Percentiles rank a stretch among this genome's conserved stretches.
Evolutionary conservation across 1,139 yeast species (phyloP).

Genomic region (Suhomyces guaymorum): DNA sequence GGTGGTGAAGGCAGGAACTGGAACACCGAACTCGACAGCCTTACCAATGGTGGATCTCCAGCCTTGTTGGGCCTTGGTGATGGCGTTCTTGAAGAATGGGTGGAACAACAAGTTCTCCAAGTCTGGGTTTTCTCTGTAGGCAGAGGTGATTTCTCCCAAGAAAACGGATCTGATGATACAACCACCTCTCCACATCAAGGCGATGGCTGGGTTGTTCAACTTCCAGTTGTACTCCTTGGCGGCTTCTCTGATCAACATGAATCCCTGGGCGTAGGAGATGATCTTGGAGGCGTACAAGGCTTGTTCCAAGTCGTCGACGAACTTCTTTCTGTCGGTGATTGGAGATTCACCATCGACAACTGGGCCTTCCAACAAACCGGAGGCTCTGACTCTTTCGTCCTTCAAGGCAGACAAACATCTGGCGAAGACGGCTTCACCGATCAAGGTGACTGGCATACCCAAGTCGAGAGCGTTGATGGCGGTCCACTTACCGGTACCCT

Average conservation of each 20-base stretch:
- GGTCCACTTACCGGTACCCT: conserved; percentile 99
- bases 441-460: conserved; percentile 97
- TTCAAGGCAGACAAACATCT: conserved; percentile 94
- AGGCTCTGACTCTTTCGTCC: conserved; percentile 85
- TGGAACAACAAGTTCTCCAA: conserved; percentile 94
- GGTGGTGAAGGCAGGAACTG: conserved; percentile 96
- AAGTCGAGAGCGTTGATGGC: conserved; percentile 96
- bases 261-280: conserved; percentile 98
- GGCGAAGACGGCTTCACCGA: conserved; percentile 98
- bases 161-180: conserved; percentile 98
- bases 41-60: conserved; percentile 88
- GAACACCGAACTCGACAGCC: conserved; percentile 85
- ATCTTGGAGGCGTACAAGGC: conserved; percentile 98
- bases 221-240: conserved; percentile 97
- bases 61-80: conserved; percentile 89
- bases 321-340: conserved; percentile 73
- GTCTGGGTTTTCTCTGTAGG: conserved; percentile 90
- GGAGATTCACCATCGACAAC: conserved; percentile 48
- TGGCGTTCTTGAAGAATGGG: conserved; percentile 91
- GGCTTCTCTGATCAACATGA: conserved; percentile 98
- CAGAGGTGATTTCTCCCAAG: conserved; percentile 95
- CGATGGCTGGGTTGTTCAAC: conserved; percentile 96
- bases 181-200: conserved; percentile 99
- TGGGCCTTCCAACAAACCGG: conserved; percentile 80
- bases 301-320: conserved; percentile 93